Percentiles rank a stretch among this genome's conserved stretches.
Conservation (phyloP, 1,284 basidiomycete species). For the Ustilago curta region DNA sequence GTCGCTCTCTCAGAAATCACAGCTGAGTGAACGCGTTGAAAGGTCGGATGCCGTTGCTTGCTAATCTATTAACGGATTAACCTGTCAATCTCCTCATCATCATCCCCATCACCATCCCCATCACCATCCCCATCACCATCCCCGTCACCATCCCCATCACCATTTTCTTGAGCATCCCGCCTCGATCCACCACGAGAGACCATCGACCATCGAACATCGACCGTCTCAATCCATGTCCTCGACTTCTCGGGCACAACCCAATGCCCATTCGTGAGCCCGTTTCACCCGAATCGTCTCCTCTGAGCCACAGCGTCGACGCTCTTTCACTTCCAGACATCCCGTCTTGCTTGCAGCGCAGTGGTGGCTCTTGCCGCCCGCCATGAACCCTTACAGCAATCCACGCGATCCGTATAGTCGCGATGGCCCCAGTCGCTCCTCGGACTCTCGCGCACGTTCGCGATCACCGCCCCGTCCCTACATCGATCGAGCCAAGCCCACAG, state of each 20-base stretch:
- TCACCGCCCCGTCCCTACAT: slow-evolving; percentile 13
- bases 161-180: too few relatives aligned
- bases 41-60: background rate
- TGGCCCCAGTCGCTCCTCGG: slow-evolving; percentile 10
- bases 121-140: too few relatives aligned
- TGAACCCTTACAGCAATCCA: slow-evolving; percentile 13
- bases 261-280: too few relatives aligned
- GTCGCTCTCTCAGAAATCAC: background rate
- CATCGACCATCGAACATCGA: too few relatives aligned
- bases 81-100: slow-evolving; percentile 18
- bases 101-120: background rate
- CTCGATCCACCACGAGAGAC: too few relatives aligned
- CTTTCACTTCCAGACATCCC: background rate
- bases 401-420: slow-evolving; percentile 18
- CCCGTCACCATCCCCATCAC: too few relatives aligned
- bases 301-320: background rate
- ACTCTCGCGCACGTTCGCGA: slow-evolving; percentile 21
- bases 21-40: background rate
- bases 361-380: slow-evolving; percentile 7
- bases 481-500: background rate
- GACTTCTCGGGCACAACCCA: too few relatives aligned
- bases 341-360: slow-evolving; percentile 7
- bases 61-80: background rate
- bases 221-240: background rate
- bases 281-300: background rate